These are phyloP conservation scores for Macroventuria anomochaeta DNA, from an alignment of 2,329 filamentous ascomycete species.

Conservation along the genomic window DNA sequence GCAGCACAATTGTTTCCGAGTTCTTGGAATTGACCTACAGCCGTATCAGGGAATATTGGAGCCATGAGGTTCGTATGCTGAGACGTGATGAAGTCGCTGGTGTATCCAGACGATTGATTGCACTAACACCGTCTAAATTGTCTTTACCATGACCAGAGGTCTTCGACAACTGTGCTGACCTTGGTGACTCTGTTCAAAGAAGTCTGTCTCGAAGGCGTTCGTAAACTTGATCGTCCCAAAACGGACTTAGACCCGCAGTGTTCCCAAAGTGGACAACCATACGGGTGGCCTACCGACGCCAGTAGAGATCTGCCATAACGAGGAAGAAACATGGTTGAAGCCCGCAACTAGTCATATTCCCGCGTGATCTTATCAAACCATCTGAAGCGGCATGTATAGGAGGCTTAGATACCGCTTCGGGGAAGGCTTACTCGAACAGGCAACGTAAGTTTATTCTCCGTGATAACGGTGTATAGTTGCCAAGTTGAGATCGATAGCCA, in stretches of 20 bases:
- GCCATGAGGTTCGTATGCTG: too few species aligned
- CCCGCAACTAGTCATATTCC: slow-evolving; percentile 1
- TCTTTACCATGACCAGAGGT: too few species aligned
- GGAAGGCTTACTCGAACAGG: not conserved
- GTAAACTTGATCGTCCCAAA: not conserved
- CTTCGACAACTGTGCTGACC: not conserved
- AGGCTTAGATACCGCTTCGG: not conserved
- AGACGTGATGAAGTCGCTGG: too few species aligned
- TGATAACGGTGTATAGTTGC: not conserved
- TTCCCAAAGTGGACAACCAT: not conserved
- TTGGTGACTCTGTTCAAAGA: not conserved
- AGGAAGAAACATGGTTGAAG: not conserved
- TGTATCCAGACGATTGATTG: too few species aligned
- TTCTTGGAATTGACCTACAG: not conserved
- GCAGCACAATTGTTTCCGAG: not conserved
- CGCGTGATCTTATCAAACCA: not conserved
- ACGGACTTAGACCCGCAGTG: slow-evolving; percentile 1
- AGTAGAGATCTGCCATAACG: not conserved
- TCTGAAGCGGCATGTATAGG: slow-evolving; percentile 4
- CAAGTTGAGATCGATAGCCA: not conserved
- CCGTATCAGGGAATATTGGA: not conserved
- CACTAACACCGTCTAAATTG: too few species aligned
- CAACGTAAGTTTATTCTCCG: slow-evolving; percentile 4
- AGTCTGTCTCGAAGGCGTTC: not conserved
- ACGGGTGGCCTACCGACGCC: slow-evolving; percentile 8